Conservation (phyloP, 2,329 filamentous ascomycete genomes). For the Neospermospora avenae region DNA sequence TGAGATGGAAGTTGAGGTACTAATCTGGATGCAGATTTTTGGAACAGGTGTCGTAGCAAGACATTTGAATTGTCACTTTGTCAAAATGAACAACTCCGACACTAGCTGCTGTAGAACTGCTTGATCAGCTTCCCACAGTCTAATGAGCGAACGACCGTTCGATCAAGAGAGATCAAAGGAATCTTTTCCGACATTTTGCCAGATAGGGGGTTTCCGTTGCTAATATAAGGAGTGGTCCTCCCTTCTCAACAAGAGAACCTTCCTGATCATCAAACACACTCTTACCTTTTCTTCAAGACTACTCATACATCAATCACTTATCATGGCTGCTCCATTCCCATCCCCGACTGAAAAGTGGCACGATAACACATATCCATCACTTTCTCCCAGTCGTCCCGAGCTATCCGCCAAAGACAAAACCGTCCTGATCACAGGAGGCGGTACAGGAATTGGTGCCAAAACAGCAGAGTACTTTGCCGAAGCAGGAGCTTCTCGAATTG, state of each 20-base stretch:
- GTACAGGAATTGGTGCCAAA: constrained; percentile 44
- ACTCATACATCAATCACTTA: constrained; percentile 14
- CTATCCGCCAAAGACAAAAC: constrained; percentile 41
- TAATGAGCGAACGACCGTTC: too few relatives aligned
- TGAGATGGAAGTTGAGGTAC: too few relatives aligned
- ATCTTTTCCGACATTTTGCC: too few relatives aligned
- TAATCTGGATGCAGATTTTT: too few relatives aligned
- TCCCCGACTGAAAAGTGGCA: constrained; percentile 40
- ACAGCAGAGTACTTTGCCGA: constrained; percentile 42
- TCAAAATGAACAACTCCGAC: not conserved
- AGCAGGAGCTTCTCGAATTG: constrained; percentile 43
- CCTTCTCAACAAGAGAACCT: not conserved
- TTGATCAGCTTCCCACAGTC: too few relatives aligned
- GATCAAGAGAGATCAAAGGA: too few relatives aligned
- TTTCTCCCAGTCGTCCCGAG: constrained; percentile 40
- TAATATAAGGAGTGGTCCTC: too few relatives aligned
- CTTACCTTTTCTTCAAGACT: not conserved
- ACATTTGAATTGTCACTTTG: too few relatives aligned
- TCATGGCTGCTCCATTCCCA: constrained; percentile 35
- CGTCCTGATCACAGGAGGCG: constrained; percentile 44
- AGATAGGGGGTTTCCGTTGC: too few relatives aligned
- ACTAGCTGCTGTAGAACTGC: too few relatives aligned
- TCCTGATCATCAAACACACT: not conserved
- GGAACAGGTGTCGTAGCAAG: too few relatives aligned
- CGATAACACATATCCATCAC: constrained; percentile 35